These are phyloP conservation scores for Grammothele lineata DNA, from an alignment of 768 basidiomycete genomes.

Conservation along the genomic window DNA sequence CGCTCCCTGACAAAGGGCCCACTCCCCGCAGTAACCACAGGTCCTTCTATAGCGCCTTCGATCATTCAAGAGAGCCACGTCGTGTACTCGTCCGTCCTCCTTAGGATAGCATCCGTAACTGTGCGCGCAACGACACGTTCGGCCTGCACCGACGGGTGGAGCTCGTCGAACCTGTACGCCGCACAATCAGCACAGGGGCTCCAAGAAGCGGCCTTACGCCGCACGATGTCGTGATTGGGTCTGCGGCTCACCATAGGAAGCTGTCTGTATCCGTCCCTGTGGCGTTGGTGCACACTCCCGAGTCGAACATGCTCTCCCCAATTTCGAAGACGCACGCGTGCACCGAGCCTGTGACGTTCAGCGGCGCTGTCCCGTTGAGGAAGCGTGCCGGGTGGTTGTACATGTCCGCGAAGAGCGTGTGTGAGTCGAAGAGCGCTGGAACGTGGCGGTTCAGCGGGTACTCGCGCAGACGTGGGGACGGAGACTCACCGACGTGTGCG, in stretches of 20 bases:
- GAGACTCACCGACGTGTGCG: slow-evolving; percentile 49
- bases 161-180: slow-evolving; percentile 42
- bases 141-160: slow-evolving; percentile 59
- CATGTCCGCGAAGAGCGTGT: slow-evolving; percentile 60
- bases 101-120: slow-evolving; percentile 44
- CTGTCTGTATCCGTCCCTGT: slow-evolving; percentile 49
- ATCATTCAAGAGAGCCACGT: slow-evolving; percentile 38
- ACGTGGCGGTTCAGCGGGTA: neutral
- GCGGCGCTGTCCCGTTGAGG: slow-evolving; percentile 59
- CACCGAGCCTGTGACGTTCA: slow-evolving; percentile 53
- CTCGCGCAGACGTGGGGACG: neutral
- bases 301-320: slow-evolving; percentile 26
- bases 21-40: too few species aligned
- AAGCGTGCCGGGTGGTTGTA: slow-evolving; percentile 45
- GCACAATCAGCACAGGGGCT: neutral
- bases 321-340: slow-evolving; percentile 43
- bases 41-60: too few species aligned
- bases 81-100: slow-evolving; percentile 40
- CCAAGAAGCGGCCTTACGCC: too few species aligned
- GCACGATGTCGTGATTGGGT: too few species aligned
- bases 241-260: slow-evolving; percentile 46
- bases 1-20: too few species aligned
- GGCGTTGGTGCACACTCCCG: slow-evolving; percentile 31
- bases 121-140: slow-evolving; percentile 50
- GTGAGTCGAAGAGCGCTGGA: slow-evolving; percentile 57